Percentiles rank a stretch among this genome's conserved stretches.
phyloP scores from a whole-genome alignment of 768 basidiomycete genomes.

The Rhodotorula paludigena region DNA sequence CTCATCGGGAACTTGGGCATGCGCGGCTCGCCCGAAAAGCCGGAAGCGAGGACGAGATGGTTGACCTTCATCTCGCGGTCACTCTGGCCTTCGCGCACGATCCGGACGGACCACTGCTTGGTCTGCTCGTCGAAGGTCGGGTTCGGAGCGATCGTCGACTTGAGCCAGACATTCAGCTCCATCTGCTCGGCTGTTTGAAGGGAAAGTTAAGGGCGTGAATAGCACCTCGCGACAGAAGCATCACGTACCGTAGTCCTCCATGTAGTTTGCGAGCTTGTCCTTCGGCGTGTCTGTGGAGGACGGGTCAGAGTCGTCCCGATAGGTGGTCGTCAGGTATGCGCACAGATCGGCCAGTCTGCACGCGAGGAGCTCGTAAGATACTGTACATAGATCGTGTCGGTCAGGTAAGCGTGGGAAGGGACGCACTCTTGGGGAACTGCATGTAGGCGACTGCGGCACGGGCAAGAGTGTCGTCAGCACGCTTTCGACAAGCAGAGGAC shows the following conservation, averaged over 20 bases:
- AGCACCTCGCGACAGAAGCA: no score
- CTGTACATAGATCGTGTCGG: no score
- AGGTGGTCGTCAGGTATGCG: background rate
- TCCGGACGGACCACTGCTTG: conserved; percentile 29
- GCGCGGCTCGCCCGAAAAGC: conserved; percentile 42
- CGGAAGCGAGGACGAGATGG: conserved; percentile 39
- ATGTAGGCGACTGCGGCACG: conserved; percentile 48
- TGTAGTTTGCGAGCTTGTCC: conserved; percentile 45
- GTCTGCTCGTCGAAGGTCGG: conserved; percentile 35
- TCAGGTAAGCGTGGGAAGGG: no score
- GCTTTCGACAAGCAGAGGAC: conserved; percentile 48
- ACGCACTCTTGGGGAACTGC: conserved; percentile 41
- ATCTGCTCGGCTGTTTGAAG: background rate
- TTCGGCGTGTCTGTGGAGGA: conserved; percentile 23
- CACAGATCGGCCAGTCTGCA: conserved; percentile 47
- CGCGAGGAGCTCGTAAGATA: no score
- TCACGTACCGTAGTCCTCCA: conserved; percentile 39
- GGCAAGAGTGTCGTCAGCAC: background rate
- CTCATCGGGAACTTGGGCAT: conserved; percentile 48
- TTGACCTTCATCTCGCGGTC: conserved; percentile 35
- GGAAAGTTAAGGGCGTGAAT: no score
- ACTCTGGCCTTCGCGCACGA: conserved; percentile 21
- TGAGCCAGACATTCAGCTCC: conserved; percentile 41
- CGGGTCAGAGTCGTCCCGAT: no score
- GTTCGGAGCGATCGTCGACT: conserved; percentile 36